Evolutionary conservation across 1,284 basidiomycete species (phyloP).

Genomic region (Ceratobasidium sp.): DNA sequence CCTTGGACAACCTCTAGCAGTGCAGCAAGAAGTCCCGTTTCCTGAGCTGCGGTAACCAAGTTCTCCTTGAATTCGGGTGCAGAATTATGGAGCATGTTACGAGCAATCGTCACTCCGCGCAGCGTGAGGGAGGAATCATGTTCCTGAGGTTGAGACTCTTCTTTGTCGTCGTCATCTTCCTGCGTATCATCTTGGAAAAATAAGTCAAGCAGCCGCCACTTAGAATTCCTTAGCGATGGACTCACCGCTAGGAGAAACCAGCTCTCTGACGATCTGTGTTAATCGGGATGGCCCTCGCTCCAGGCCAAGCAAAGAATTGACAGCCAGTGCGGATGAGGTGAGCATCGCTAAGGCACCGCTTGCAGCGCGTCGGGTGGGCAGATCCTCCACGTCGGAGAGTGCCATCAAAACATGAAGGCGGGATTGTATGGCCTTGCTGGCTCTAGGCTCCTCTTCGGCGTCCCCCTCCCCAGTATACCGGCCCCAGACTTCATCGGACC

Average conservation of each 20-base stretch:
- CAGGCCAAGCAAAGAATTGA: constrained; percentile 26
- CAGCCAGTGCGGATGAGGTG: constrained; percentile 62
- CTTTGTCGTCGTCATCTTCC: constrained; percentile 15
- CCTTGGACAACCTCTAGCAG: constrained; percentile 23
- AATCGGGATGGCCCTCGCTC: constrained; percentile 39
- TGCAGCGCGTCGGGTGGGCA: constrained; percentile 84
- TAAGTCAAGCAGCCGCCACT: constrained; percentile 5
- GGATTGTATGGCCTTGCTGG: constrained; percentile 64
- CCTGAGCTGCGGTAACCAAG: constrained; percentile 21
- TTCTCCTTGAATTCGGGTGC: constrained; percentile 16
- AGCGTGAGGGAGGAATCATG: constrained; percentile 42
- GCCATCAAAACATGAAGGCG: constrained; percentile 87
- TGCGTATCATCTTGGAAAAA: constrained; percentile 21
- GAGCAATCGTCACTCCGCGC: constrained; percentile 35
- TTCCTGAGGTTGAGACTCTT: constrained; percentile 19
- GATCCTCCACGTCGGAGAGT: constrained; percentile 85
- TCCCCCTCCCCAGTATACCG: constrained; percentile 66
- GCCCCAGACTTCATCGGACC: constrained; percentile 79
- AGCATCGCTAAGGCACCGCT: constrained; percentile 88
- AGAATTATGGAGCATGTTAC: constrained; percentile 23
- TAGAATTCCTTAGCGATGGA: constrained; percentile 6
- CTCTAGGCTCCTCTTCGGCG: constrained; percentile 52
- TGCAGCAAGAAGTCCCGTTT: constrained; percentile 22
- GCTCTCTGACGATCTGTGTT: constrained; percentile 25
- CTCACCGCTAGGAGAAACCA: constrained; percentile 35